A percentile compares a stretch with the other conserved stretches of the same genome.
These are phyloP conservation scores for Boletus mariae DNA, from an alignment of 1,284 basidiomycete genomes.

Conservation along the genomic window DNA sequence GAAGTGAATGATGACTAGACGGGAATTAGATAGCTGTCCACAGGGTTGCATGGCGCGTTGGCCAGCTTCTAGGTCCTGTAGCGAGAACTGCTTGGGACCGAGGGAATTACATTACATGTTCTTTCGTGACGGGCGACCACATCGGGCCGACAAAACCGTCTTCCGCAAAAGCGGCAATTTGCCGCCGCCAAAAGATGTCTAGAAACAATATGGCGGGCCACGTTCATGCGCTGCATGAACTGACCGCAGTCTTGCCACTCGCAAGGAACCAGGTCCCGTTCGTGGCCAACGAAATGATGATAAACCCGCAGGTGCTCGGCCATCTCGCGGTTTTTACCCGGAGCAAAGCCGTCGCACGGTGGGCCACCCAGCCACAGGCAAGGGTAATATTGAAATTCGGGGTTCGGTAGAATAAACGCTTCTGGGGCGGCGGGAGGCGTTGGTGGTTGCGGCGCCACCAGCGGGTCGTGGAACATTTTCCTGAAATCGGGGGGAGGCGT, in stretches of 20 bases:
- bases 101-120: constrained; percentile 9
- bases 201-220: constrained; percentile 29
- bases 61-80: constrained; percentile 3
- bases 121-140: constrained; percentile 28
- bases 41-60: not conserved
- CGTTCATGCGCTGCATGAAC: constrained; percentile 27
- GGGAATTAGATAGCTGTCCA: not conserved
- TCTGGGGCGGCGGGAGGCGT: constrained; percentile 16
- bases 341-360: constrained; percentile 21
- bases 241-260: constrained; percentile 24
- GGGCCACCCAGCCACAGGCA: constrained; percentile 25
- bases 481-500: constrained; percentile 9
- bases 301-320: constrained; percentile 21
- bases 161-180: constrained; percentile 23
- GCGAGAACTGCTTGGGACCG: not conserved
- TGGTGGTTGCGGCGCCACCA: constrained; percentile 13
- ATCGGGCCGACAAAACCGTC: constrained; percentile 26
- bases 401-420: not conserved
- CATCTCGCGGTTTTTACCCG: constrained; percentile 30
- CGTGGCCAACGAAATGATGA: constrained; percentile 26
- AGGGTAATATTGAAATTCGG: constrained; percentile 9
- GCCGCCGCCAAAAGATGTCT: constrained; percentile 26
- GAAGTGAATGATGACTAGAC: constrained; percentile 4
- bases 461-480: not conserved
- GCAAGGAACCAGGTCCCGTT: constrained; percentile 23